Evolutionary conservation across 2,329 filamentous ascomycete genomes (phyloP), one percentile per base, ranked within the genome.

Genomic region (Parascedosporium putredinis): DNA sequence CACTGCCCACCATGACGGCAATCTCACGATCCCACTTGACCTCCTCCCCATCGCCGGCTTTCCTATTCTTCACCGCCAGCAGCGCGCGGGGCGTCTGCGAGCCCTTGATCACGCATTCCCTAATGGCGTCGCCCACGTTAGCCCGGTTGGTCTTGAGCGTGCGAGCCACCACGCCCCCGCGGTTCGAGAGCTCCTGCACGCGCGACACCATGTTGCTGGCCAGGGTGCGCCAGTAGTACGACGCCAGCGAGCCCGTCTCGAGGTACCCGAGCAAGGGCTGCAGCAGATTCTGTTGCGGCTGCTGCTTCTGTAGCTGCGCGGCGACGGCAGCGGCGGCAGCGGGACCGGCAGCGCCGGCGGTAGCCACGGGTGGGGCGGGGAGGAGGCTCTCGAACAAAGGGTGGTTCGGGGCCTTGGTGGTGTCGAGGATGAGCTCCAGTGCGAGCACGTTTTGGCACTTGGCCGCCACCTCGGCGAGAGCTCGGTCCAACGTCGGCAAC

Each of bases 381-480:
- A 91, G 63, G 1, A 87, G 68, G 0, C 50, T 12, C 50, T 3
- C 68, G 64, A 91, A 62, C 1, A 87, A 68, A 0, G 87, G 84
- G 58, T 95, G 88, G 0, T 64, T 40, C 0, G 88, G 86, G 1
- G 83, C 72, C 55, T 81, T 83, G 2, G 79, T 83, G 3, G 73
- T 71, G 46, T 81, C 79, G 5, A 97, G 78, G 2, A 96, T 76
- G 1, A 81, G 71, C 67, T 95, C 88, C 2, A 97, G 71, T 0
- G 88, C 88, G n/a, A 95, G 81, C 34, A 97, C 80, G 60, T 94
- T 95, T 62, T 95, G 90, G 61, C 91, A 96, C 43, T 87, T 78
- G 4, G 83, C 81, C 5, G 86, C 86, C 20, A 95, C 81, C 59
- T 97, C 93, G 14, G 79, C 72, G 1, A 97, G 73, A 0, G 88